phyloP scores from a whole-genome alignment of 2,329 filamentous ascomycete genomes.

The Trichothecium sympodiale region DNA sequence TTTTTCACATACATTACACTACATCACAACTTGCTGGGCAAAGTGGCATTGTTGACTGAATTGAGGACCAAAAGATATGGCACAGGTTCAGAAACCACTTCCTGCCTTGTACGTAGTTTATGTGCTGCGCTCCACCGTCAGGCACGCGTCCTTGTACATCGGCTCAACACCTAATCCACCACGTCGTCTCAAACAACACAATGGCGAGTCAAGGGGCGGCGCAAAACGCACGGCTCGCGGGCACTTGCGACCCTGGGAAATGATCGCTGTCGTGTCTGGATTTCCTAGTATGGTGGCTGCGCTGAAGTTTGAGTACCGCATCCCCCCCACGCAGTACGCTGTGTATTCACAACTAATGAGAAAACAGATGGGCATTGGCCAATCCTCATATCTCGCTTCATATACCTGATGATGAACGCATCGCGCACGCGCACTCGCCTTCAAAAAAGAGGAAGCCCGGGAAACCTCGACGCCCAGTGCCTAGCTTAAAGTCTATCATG shows the following conservation, averaged over 20 bases:
- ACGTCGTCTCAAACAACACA: conserved; percentile 80
- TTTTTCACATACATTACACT: no score
- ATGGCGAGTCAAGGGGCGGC: conserved; percentile 72
- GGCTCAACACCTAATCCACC: conserved; percentile 86
- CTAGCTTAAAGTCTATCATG: conserved; percentile 56
- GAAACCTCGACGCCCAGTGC: conserved; percentile 43
- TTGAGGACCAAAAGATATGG: no score
- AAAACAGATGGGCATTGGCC: conserved; percentile 74
- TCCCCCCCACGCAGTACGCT: neutral
- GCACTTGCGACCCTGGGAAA: conserved; percentile 76
- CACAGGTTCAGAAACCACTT: conserved; percentile 40
- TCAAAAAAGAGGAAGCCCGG: conserved; percentile 40
- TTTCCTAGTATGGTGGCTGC: conserved; percentile 83
- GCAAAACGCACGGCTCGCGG: conserved; percentile 62
- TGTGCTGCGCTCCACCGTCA: conserved; percentile 72
- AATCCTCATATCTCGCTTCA: conserved; percentile 75
- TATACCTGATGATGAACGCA: conserved; percentile 54
- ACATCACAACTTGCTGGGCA: no score
- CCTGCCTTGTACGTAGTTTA: conserved; percentile 92
- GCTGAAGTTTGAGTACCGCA: conserved; percentile 81
- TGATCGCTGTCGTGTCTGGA: conserved; percentile 74
- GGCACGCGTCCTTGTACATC: conserved; percentile 66
- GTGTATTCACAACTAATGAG: neutral
- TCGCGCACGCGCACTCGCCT: conserved; percentile 31
- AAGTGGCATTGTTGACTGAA: no score